Evolutionary conservation across 495 filamentous ascomycete species (phyloP), one percentile per base, ranked within the genome.

Genomic region (Podospora fimiseda): DNA sequence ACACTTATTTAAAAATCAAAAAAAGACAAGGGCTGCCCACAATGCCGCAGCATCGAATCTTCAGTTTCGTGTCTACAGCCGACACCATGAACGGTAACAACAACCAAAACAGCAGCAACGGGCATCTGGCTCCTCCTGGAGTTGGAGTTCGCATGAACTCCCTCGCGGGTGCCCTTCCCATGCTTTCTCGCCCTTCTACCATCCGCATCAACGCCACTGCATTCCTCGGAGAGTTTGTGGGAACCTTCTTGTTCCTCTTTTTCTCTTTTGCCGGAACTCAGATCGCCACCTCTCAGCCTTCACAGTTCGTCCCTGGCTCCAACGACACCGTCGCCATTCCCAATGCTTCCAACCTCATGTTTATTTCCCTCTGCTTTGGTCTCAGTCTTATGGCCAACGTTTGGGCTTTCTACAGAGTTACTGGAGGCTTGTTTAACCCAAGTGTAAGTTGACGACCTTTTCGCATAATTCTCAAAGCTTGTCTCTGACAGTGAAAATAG

Each of bases 321-420:
- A 60, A 62, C 8, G 59, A 60, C 33, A 44, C 46, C 40, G 15
- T 11, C 27, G 53, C 60, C 4, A 47, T 61, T 9, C 57, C 71
- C 8, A 69, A 71, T 47, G 64, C 72, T 14, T 59, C 65, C 5
- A 69, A 65, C 14, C 65, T 94, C 33, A 66, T 91, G 16, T 95
- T 84, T 64, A 85, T 91, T 43, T 65, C 85, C 0, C 65, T 90
- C 9, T 72, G 72, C 13, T 94, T 93, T 57, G 89, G 87, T 1
- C 80, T 90, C 60, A 82, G 84, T 9, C 73, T 94, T 50, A 80
- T 80, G 9, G 86, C 88, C 62, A 93, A 91, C 60, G 87, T 86
- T 1, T 95, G 86, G 88, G 79, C 88, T 1, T 94, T 92, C 73
- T 93, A 86, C 67, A 80, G 88, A 9, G 80, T 93, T 27, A 84